phyloP scores from a whole-genome alignment of 176 grass and related monocot species.

The Eragrostis curvula region DNA sequence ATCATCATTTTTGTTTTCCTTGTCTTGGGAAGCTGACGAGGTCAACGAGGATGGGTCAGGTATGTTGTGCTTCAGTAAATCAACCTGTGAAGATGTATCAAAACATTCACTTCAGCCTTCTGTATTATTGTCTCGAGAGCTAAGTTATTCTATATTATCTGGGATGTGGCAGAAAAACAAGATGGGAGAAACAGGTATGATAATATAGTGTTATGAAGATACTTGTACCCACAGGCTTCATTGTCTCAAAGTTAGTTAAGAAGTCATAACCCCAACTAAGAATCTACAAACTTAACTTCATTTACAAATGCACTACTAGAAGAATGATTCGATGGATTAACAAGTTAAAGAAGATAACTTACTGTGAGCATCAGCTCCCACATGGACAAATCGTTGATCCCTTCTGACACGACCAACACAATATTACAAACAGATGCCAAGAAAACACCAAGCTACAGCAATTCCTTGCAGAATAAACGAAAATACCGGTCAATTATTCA shows the following conservation, averaged over 20 bases:
- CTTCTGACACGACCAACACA: conserved; percentile 85
- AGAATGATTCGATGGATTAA: background rate
- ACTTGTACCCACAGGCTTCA: background rate
- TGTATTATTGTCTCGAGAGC: background rate
- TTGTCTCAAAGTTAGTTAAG: background rate
- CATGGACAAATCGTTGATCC: conserved; percentile 74
- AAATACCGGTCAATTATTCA: conserved; percentile 58
- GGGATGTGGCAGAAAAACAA: background rate
- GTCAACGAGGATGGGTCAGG: conserved; percentile 81
- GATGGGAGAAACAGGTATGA: background rate
- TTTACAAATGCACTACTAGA: background rate
- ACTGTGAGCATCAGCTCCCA: conserved; percentile 97
- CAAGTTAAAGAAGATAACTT: conserved; percentile 42
- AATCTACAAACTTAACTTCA: background rate
- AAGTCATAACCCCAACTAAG: background rate
- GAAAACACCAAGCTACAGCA: conserved; percentile 93
- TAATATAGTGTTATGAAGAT: background rate
- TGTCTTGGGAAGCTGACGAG: conserved; percentile 64
- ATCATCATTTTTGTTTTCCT: conserved; percentile 72
- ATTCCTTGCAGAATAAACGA: conserved; percentile 73
- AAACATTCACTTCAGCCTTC: conserved; percentile 7
- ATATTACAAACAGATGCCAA: conserved; percentile 94
- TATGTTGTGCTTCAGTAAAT: conserved; percentile 92
- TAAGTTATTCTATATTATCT: background rate
- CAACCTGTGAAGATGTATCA: conserved; percentile 57